phyloP scores from a whole-genome alignment of 495 filamentous ascomycete species.

The Trichoderma erinaceum region DNA sequence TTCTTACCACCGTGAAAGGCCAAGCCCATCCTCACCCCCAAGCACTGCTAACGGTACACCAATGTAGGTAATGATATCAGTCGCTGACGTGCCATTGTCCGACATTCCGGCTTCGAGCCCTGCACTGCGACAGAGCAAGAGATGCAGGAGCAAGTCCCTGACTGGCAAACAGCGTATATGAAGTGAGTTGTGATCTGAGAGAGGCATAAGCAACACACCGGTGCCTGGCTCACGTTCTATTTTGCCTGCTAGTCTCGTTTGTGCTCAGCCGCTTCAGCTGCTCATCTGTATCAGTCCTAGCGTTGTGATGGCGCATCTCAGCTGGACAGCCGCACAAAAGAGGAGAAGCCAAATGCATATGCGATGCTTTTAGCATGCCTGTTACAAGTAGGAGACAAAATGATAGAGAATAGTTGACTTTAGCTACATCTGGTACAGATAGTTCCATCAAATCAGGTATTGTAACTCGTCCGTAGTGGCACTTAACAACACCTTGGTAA shows the following conservation, averaged over 20 bases:
- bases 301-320: constrained; percentile 1
- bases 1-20: background rate
- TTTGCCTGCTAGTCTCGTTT: background rate
- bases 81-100: constrained; percentile 26
- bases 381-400: too few relatives aligned
- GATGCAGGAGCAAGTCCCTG: background rate
- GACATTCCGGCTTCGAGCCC: background rate
- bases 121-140: background rate
- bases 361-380: too few relatives aligned
- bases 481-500: too few relatives aligned
- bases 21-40: constrained; percentile 26
- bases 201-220: too few relatives aligned
- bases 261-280: background rate
- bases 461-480: too few relatives aligned
- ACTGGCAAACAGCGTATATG: background rate
- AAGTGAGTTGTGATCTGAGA: too few relatives aligned
- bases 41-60: constrained; percentile 60
- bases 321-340: too few relatives aligned
- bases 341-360: too few relatives aligned
- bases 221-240: too few relatives aligned
- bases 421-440: too few relatives aligned
- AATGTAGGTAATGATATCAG: constrained; percentile 47
- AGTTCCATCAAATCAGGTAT: too few relatives aligned
- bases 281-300: background rate
- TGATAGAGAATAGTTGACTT: too few relatives aligned